Evolutionary conservation across 345 rosid species (phyloP), one percentile per base, ranked within the genome.

Genomic region (Leavenworthia alabamica): DNA sequence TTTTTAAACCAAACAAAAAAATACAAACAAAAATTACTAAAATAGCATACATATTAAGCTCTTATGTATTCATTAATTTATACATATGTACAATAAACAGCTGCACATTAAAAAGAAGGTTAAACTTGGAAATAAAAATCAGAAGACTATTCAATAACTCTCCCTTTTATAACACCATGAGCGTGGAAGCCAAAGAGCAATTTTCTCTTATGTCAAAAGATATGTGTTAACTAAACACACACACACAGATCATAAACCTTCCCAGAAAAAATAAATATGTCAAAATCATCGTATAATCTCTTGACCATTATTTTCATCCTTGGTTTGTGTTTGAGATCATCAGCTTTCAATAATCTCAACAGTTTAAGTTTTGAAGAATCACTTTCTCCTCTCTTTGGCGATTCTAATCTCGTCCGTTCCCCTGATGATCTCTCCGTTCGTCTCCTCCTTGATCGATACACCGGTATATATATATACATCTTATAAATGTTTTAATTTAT

Each of bases 371-470:
- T 92, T 46, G 95, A 84, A 36, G 95, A 89, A 52, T 92, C 89
- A 10, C 86, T 80, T 78, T 50, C 71, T 39, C 90, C 86, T 70
- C 95, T 92, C 67, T 89, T 92, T 39, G 98, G 98, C 3, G 90
- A 92, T 19, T 62, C 66, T 42, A 89, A 92, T 58, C 86, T 89
- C 7, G 79, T 82, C 28, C 96, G 92, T 23, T 92, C 96, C 3
- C 90, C 89, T 0, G 77, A 89, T 3, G 90, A 80, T 47, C 75
- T 56, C 23, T 78, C 81, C 70, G 95, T 82, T 65, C 96, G 96
- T 26, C 90, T 92, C 67, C 93, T 89, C 77, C 96, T 92, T 37
- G 82, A 89, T 45, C 82, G 84, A 28, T 82, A 62, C 75, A 78
- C 98, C 15, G 96, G 96, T 91, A 75, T 19, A 54, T 29, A 51